Conservation (phyloP, 78 protist genomes). For the Cavenderia fasciculata region DNA sequence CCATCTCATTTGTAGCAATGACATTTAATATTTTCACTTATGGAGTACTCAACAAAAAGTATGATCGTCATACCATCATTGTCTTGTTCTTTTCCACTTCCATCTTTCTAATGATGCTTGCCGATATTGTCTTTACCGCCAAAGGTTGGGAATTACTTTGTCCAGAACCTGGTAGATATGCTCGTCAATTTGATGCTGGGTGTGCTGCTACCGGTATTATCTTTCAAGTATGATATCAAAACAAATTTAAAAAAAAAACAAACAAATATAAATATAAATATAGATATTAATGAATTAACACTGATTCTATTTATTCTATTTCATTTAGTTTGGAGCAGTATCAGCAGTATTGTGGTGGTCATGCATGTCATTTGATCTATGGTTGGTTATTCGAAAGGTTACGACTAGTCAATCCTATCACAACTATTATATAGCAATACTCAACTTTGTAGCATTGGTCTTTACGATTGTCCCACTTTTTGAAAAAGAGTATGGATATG, state of each 20-base stretch:
- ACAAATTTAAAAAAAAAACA: neutral
- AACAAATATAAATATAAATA: too few relatives aligned
- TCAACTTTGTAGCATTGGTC: neutral
- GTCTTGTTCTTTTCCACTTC: slow-evolving; percentile 37
- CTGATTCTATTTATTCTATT: too few relatives aligned
- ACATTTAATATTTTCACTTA: slow-evolving; percentile 44
- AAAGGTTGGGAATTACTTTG: slow-evolving; percentile 22
- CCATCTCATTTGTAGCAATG: slow-evolving; percentile 9
- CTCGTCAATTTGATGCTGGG: slow-evolving; percentile 9
- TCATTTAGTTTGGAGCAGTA: slow-evolving; percentile 38
- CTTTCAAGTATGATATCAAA: slow-evolving; percentile 19
- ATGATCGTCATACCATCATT: slow-evolving; percentile 55
- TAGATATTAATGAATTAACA: too few relatives aligned
- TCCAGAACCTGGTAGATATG: slow-evolving; percentile 68
- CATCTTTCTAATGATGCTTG: slow-evolving; percentile 4
- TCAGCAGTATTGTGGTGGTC: slow-evolving; percentile 42
- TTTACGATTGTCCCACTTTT: slow-evolving; percentile 33
- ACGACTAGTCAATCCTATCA: neutral
- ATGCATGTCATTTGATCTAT: slow-evolving; percentile 51
- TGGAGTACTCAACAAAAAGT: slow-evolving; percentile 36
- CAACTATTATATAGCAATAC: neutral
- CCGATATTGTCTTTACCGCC: slow-evolving; percentile 17
- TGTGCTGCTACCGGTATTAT: slow-evolving; percentile 64
- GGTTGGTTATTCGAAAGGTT: slow-evolving; percentile 37
- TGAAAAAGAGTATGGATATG: slow-evolving; percentile 52